Percentiles rank a stretch among this genome's conserved stretches.
These are phyloP conservation scores for Penicillium paneum DNA, from an alignment of 2,329 filamentous ascomycete genomes.

Conservation along the genomic window DNA sequence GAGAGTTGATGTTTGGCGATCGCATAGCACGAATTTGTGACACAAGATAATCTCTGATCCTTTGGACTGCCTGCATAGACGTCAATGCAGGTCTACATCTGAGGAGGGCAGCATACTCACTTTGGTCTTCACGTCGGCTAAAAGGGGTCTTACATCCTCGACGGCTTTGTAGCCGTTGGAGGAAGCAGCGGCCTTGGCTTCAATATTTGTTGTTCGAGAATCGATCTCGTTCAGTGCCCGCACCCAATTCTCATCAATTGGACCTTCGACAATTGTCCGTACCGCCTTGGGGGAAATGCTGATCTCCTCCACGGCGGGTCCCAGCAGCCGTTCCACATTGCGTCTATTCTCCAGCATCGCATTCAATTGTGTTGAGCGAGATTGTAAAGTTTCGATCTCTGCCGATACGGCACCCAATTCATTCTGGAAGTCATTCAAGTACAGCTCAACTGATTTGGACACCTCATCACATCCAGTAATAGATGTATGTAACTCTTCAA, in stretches of 20 bases:
- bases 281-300: slow-evolving; percentile 82
- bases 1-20: slow-evolving; percentile 93
- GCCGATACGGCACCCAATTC: slow-evolving; percentile 89
- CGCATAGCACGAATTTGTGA: slow-evolving; percentile 90
- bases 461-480: slow-evolving; percentile 90
- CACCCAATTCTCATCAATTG: slow-evolving; percentile 86
- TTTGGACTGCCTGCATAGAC: slow-evolving; percentile 68
- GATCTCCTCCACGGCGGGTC: slow-evolving; percentile 86
- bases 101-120: slow-evolving; percentile 40
- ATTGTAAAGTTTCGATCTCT: slow-evolving; percentile 91
- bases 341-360: slow-evolving; percentile 83
- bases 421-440: slow-evolving; percentile 86
- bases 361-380: slow-evolving; percentile 77
- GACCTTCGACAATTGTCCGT: slow-evolving; percentile 78
- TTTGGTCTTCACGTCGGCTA: slow-evolving; percentile 81
- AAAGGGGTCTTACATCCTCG: slow-evolving; percentile 77
- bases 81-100: slow-evolving; percentile 9
- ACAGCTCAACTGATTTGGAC: slow-evolving; percentile 85
- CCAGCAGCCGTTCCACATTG: slow-evolving; percentile 81
- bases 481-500: slow-evolving; percentile 84
- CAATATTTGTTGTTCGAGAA: slow-evolving; percentile 68
- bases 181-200: slow-evolving; percentile 61
- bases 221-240: slow-evolving; percentile 80
- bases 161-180: slow-evolving; percentile 68
- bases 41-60: slow-evolving; percentile 91